Evolutionary conservation across 495 filamentous ascomycete genomes (phyloP).

Genomic region (Amorphotheca resinae): DNA sequence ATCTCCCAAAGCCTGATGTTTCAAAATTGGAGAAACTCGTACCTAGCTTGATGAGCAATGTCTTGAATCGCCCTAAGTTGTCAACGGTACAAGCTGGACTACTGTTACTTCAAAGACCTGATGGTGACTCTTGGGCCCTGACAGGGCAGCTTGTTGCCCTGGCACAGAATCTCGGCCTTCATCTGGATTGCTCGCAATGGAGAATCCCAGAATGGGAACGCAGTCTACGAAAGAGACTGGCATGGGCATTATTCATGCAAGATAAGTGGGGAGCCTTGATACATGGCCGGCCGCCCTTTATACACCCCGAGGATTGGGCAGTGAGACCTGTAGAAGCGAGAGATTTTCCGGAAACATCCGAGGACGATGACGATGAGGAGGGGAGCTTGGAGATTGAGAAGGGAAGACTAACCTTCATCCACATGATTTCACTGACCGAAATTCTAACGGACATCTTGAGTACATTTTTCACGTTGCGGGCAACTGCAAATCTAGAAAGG

Average conservation of each 20-base stretch:
- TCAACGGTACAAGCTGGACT: conserved; percentile 87
- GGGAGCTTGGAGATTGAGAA: conserved; percentile 53
- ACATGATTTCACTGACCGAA: conserved; percentile 61
- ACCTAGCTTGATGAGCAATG: conserved; percentile 54
- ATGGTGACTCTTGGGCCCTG: conserved; percentile 70
- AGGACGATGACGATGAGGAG: conserved; percentile 42
- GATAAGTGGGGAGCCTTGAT: conserved; percentile 86
- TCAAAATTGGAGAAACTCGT: conserved; percentile 65
- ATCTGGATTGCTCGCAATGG: conserved; percentile 76
- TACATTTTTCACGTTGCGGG: conserved; percentile 63
- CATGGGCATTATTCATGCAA: conserved; percentile 85
- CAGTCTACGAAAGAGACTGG: conserved; percentile 67
- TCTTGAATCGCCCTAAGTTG: conserved; percentile 71
- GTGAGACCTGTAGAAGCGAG: conserved; percentile 51
- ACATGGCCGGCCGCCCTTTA: conserved; percentile 72
- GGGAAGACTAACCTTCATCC: conserved; percentile 51
- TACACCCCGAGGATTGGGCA: conserved; percentile 67
- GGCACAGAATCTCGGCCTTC: conserved; percentile 71
- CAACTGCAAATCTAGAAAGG: conserved; percentile 33
- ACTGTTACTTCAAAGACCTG: conserved; percentile 78
- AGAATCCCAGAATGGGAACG: conserved; percentile 80
- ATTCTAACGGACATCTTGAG: conserved; percentile 67
- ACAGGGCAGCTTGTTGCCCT: conserved; percentile 76
- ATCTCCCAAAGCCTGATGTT: conserved; percentile 58
- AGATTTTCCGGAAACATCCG: conserved; percentile 58